phyloP scores from a whole-genome alignment of 495 filamentous ascomycete species.

The Penicillium daleae region DNA sequence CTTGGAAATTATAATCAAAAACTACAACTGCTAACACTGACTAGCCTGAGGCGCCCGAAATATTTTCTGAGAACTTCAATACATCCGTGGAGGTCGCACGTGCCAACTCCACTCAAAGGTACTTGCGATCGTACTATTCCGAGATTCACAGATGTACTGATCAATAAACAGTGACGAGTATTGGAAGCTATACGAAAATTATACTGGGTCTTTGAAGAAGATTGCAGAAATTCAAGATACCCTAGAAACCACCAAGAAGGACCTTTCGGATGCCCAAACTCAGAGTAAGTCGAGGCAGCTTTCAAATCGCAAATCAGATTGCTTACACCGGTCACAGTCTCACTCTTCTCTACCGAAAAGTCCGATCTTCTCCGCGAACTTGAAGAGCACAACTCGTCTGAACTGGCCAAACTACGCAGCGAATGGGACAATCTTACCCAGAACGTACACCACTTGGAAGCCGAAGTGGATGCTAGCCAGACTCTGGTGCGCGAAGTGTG shows the following conservation, averaged over 20 bases:
- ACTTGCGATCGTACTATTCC: slow-evolving; percentile 24
- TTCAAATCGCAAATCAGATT: slow-evolving; percentile 5
- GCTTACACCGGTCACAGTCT: slow-evolving; percentile 43
- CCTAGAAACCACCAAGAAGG: slow-evolving; percentile 40
- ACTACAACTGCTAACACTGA: slow-evolving; percentile 15
- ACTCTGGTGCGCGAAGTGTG: slow-evolving; percentile 46
- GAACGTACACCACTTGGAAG: slow-evolving; percentile 46
- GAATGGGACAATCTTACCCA: slow-evolving; percentile 49
- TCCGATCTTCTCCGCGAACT: slow-evolving; percentile 51
- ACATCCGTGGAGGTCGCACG: slow-evolving; percentile 42
- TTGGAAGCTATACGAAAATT: slow-evolving; percentile 52
- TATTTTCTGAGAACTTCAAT: slow-evolving; percentile 44
- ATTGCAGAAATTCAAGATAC: slow-evolving; percentile 47
- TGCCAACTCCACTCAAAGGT: slow-evolving; percentile 47
- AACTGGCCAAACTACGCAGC: slow-evolving; percentile 48
- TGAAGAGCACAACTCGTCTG: slow-evolving; percentile 48
- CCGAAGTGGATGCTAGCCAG: slow-evolving; percentile 46
- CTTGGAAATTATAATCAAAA: background rate
- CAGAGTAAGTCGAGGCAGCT: slow-evolving; percentile 40
- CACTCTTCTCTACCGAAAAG: slow-evolving; percentile 53
- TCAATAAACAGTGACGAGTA: slow-evolving; percentile 44
- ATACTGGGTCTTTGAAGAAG: slow-evolving; percentile 44
- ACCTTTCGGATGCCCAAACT: slow-evolving; percentile 42
- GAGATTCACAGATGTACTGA: slow-evolving; percentile 34
- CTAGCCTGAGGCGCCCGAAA: slow-evolving; percentile 37